These are phyloP conservation scores for Chernovozyma aurita DNA, from an alignment of 1,139 yeast genomes.

Conservation along the genomic window DNA sequence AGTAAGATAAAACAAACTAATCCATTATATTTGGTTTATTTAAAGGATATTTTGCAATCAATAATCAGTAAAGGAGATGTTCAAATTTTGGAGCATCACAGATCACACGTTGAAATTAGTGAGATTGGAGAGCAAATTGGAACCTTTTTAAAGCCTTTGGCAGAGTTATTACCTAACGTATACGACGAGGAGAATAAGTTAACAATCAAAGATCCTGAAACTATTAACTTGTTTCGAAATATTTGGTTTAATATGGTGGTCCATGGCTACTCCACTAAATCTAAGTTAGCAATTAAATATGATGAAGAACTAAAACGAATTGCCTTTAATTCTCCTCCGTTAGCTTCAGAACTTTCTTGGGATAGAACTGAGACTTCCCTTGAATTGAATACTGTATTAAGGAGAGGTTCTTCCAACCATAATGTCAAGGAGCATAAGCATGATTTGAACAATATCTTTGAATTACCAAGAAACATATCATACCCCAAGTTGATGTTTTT, in stretches of 20 bases:
- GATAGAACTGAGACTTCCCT: constrained; percentile 87
- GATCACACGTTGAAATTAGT: constrained; percentile 74
- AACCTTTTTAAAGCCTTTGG: constrained; percentile 65
- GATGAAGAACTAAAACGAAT: constrained; percentile 55
- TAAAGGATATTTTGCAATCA: constrained; percentile 61
- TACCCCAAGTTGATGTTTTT: constrained; percentile 84
- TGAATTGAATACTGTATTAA: constrained; percentile 84
- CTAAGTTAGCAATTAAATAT: constrained; percentile 49
- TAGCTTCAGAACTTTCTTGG: constrained; percentile 84
- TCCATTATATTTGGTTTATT: constrained; percentile 53
- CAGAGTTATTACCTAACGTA: constrained; percentile 63
- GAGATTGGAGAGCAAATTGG: constrained; percentile 76
- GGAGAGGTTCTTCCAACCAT: constrained; percentile 84
- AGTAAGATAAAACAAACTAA: constrained; percentile 32
- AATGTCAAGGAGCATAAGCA: constrained; percentile 75
- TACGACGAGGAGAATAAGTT: constrained; percentile 38
- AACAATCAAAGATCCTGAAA: constrained; percentile 38
- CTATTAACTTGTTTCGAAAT: constrained; percentile 66
- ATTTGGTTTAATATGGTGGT: constrained; percentile 94
- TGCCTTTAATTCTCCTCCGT: constrained; percentile 87
- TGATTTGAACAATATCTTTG: constrained; percentile 47
- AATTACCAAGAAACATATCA: constrained; percentile 53
- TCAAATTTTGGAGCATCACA: constrained; percentile 72
- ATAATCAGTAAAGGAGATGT: constrained; percentile 82
- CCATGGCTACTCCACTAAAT: constrained; percentile 73